Evolutionary conservation across 768 basidiomycete genomes (phyloP), one percentile per base, ranked within the genome.

Genomic region (Auricularia heimuer): DNA sequence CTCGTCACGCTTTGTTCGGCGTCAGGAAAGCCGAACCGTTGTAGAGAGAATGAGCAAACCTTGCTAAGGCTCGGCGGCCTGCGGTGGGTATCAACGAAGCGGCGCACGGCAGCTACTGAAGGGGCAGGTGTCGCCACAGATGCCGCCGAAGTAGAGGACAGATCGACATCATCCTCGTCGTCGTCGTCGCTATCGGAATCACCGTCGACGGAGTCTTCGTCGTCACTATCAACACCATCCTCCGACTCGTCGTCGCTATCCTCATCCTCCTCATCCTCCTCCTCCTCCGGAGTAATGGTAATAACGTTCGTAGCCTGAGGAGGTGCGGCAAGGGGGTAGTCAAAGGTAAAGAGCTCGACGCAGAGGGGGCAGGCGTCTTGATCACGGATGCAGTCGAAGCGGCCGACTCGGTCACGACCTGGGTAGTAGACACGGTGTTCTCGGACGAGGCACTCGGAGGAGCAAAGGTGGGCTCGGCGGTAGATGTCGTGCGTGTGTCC

Each of bases 201-300:
- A 33, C 67, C 67, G 12, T 62, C 64, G 58, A 44, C 54, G n/a
- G 68, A 65, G 62, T 68, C 70, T 61, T 69, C 70, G 62, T 65
- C 70, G 21, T 62, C 44, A 24, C 62, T 61, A 47, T 18, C 10
- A 34, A 60, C 42, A 14, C 63, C 3, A 51, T 64, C n/a, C 18
- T 34, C 39, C 39, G 39, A 42, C 39, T 42, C 65, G 36, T 62
- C 63, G 21, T 68, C 63, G 45, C 33, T 62, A 65, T 67, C 56
- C 29, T 68, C 67, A 10, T 62, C 64, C 62, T 68, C 70, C 60
- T 69, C 70, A 56, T 65, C 70, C n/a, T 62, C 44, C n/a, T 62
- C 61, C 47, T 16, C 10, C 34, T 58, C 42, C 33, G 39, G 18
- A 36, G 64, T 54, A 42, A 64, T 67, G 64, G 3, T 24, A n/a